These are phyloP conservation scores for Ophiostoma ulmi DNA, from an alignment of 2,329 filamentous ascomycete species.

Conservation along the genomic window DNA sequence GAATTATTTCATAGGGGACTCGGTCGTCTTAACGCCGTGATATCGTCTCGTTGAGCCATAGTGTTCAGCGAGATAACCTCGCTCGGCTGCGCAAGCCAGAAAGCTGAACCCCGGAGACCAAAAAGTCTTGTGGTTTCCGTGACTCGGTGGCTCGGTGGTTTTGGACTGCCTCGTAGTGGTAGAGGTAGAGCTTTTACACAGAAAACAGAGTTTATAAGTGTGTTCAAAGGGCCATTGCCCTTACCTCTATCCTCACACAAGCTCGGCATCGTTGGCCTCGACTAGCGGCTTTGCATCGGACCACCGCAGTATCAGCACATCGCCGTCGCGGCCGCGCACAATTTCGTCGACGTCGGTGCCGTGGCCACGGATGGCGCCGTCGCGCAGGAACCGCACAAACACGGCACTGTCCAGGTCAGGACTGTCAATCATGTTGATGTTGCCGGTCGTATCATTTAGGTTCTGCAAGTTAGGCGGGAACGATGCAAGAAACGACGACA, in stretches of 20 bases:
- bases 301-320: slow-evolving; percentile 66
- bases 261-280: slow-evolving; percentile 51
- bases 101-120: background rate
- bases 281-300: slow-evolving; percentile 65
- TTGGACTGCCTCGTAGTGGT: background rate
- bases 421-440: slow-evolving; percentile 84
- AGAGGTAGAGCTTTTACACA: background rate
- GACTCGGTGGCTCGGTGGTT: background rate
- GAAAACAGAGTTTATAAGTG: background rate
- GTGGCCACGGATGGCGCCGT: slow-evolving; percentile 53
- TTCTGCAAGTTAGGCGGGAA: slow-evolving; percentile 77
- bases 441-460: slow-evolving; percentile 84
- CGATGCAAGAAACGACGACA: slow-evolving; percentile 72
- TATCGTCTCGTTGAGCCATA: background rate
- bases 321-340: slow-evolving; percentile 54
- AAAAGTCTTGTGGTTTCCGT: background rate
- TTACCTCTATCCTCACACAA: slow-evolving; percentile 44
- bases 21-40: no score
- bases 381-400: slow-evolving; percentile 68
- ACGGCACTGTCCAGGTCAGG: slow-evolving; percentile 81
- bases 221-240: background rate
- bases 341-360: slow-evolving; percentile 60
- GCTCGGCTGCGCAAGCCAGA: background rate
- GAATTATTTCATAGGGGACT: background rate
- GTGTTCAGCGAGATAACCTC: background rate